Percentiles rank a stretch among this genome's conserved stretches.
These are phyloP conservation scores for Thielaviopsis euricoi DNA, from an alignment of 2,329 filamentous ascomycete genomes.

Conservation along the genomic window DNA sequence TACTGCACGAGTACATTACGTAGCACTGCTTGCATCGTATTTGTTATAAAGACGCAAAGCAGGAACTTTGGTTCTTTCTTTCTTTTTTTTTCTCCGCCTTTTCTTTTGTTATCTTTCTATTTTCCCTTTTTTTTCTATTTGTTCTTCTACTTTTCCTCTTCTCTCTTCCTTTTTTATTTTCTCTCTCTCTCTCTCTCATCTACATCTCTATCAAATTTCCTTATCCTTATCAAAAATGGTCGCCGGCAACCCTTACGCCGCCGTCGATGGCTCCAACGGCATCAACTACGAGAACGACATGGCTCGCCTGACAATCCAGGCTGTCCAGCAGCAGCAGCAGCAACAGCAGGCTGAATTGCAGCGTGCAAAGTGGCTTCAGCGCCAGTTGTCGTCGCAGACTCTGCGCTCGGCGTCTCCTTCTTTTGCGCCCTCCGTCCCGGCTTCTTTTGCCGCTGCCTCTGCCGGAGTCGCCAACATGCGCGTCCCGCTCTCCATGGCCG, in stretches of 20 bases:
- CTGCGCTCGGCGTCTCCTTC: not conserved
- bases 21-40: too few relatives aligned
- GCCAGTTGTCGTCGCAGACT: not conserved
- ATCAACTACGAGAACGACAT: not conserved
- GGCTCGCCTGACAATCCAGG: not conserved
- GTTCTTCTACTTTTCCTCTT: not conserved
- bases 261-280: not conserved
- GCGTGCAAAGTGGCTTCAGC: conserved; percentile 2
- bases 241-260: not conserved
- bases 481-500: not conserved
- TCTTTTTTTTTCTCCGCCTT: too few relatives aligned
- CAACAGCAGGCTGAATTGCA: too few relatives aligned
- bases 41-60: too few relatives aligned
- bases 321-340: not conserved
- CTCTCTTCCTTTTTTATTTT: not conserved
- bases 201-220: not conserved
- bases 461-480: too few relatives aligned
- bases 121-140: not conserved
- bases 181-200: not conserved
- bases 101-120: too few relatives aligned
- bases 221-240: not conserved
- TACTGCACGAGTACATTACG: too few relatives aligned
- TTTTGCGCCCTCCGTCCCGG: not conserved
- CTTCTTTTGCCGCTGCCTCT: not conserved
- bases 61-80: too few relatives aligned